phyloP scores from a whole-genome alignment of 1,139 yeast genomes.

The Sugiyamaella grinbergsii region DNA sequence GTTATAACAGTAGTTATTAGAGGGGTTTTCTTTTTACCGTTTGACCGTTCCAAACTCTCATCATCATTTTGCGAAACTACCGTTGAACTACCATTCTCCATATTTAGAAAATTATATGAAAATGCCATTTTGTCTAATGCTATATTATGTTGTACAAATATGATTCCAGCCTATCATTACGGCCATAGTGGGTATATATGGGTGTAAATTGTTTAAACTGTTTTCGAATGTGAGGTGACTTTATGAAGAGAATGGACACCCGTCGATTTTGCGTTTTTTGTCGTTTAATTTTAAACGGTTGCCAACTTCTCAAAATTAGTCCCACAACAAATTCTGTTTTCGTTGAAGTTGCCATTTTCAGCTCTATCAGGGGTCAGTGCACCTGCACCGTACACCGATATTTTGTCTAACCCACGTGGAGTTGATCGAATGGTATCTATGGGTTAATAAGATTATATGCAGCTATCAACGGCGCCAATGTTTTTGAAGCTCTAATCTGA shows the following conservation, averaged over 20 bases:
- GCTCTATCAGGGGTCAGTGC: not conserved
- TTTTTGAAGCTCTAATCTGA: no score
- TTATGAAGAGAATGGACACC: no score
- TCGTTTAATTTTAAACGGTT: no score
- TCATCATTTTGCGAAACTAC: no score
- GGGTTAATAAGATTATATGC: not conserved
- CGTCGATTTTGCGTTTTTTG: no score
- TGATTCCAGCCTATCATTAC: no score
- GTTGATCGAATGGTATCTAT: not conserved
- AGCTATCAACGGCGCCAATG: not conserved
- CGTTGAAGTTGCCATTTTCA: slow-evolving; percentile 4
- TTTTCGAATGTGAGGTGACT: no score
- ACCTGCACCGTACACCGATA: not conserved
- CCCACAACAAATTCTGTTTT: not conserved
- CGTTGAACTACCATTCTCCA: no score
- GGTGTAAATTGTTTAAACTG: no score
- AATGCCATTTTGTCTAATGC: not conserved
- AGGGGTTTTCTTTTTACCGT: not conserved
- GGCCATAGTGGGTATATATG: no score
- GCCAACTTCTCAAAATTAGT: no score
- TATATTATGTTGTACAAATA: no score
- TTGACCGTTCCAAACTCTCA: not conserved
- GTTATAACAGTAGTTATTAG: not conserved
- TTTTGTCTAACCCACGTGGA: not conserved
- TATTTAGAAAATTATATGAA: not conserved